Evolutionary conservation across 73 alveolate genomes (phyloP).

Genomic region (Paramecium sonneborni): DNA sequence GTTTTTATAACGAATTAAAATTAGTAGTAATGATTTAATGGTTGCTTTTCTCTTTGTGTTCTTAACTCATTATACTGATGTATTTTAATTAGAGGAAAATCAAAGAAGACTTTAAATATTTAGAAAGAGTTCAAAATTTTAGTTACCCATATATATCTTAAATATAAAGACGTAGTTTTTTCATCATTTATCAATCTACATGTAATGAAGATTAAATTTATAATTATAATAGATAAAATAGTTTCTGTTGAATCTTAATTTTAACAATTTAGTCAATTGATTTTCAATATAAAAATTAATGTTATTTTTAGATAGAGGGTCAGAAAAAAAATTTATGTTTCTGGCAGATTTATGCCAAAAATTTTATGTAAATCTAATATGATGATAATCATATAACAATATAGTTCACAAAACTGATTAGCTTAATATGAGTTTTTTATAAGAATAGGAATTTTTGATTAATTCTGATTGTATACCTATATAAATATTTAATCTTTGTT

Average conservation of each 20-base stretch:
- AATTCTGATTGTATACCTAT: background rate
- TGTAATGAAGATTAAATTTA: background rate
- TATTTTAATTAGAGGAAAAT: background rate
- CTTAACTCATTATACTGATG: background rate
- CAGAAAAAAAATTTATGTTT: background rate
- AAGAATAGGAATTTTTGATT: background rate
- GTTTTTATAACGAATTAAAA: background rate
- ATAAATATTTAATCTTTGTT: background rate
- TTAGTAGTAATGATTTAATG: background rate
- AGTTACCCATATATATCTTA: background rate
- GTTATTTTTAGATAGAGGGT: background rate
- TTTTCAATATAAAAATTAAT: background rate
- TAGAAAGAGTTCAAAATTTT: background rate
- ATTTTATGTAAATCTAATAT: background rate
- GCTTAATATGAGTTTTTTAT: background rate
- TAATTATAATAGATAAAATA: background rate
- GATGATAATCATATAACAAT: background rate
- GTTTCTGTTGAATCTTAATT: background rate
- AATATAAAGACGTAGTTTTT: no score
- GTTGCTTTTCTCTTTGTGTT: background rate
- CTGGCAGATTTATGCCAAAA: no score
- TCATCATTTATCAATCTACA: background rate
- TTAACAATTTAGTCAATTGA: background rate
- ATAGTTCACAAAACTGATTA: background rate
- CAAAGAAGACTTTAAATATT: background rate